These are phyloP conservation scores for Casaregolazyma suthepensis DNA, from an alignment of 1,139 yeast species.

Conservation along the genomic window DNA sequence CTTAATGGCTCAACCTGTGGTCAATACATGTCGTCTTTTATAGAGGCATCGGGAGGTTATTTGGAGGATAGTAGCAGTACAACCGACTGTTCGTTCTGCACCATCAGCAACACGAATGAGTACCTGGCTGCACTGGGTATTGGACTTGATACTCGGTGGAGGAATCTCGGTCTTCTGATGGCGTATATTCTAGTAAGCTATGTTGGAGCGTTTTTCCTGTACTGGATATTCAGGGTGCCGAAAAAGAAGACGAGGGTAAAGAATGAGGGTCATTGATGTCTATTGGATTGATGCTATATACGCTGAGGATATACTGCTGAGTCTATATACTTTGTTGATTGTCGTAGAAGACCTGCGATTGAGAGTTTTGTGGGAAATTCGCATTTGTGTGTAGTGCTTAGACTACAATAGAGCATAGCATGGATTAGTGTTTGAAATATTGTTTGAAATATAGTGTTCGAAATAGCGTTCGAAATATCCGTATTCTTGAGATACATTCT, in stretches of 20 bases:
- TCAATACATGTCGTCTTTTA: conserved; percentile 41
- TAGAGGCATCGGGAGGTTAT: conserved; percentile 44
- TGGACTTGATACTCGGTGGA: conserved; percentile 47
- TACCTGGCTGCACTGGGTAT: conserved; percentile 44
- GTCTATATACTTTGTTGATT: too few species aligned
- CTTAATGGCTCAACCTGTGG: conserved; percentile 58
- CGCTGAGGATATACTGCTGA: too few species aligned
- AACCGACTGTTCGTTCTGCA: conserved; percentile 53
- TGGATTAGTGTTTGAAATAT: too few species aligned
- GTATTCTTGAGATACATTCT: too few species aligned
- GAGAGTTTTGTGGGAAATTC: neutral
- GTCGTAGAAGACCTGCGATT: too few species aligned
- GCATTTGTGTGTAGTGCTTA: neutral
- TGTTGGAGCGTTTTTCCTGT: conserved; percentile 46
- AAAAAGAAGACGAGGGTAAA: conserved; percentile 30
- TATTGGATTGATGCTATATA: too few species aligned
- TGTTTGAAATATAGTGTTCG: too few species aligned
- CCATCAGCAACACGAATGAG: conserved; percentile 47
- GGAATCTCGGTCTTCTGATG: conserved; percentile 53
- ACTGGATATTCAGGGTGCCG: conserved; percentile 80
- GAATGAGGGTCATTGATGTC: too few species aligned
- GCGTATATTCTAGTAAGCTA: conserved; percentile 49
- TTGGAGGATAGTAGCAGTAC: conserved; percentile 49
- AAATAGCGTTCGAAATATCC: too few species aligned
- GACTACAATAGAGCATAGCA: neutral